Conservation (phyloP, 2,329 filamentous ascomycete genomes). For the Apiospora aurea region DNA sequence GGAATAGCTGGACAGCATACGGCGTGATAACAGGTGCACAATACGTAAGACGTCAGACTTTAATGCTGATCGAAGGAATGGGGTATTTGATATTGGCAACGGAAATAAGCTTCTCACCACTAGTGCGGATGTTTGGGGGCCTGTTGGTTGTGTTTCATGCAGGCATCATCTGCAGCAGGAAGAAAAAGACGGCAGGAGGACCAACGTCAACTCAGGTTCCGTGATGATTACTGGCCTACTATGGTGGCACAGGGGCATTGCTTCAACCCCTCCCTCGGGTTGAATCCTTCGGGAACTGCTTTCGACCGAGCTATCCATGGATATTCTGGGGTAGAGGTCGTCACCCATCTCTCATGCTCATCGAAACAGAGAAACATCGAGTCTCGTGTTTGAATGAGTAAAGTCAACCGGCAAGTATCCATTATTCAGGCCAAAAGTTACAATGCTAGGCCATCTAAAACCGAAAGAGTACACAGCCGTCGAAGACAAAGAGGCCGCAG, state of each 20-base stretch:
- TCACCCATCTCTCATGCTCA: not conserved
- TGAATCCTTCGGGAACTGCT: not conserved
- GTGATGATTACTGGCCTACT: not conserved
- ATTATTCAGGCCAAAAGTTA: not conserved
- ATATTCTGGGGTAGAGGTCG: not conserved
- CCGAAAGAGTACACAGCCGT: not conserved
- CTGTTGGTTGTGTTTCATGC: not conserved
- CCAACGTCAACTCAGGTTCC: not conserved
- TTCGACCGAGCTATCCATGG: not conserved
- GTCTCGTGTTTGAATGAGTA: not conserved
- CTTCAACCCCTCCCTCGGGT: not conserved
- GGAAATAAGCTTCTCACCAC: not conserved
- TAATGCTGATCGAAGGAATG: not conserved
- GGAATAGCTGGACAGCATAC: not conserved
- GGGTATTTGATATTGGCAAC: not conserved
- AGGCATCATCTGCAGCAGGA: not conserved
- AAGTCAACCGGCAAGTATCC: too few relatives aligned
- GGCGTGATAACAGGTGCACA: not conserved
- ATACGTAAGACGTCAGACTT: not conserved
- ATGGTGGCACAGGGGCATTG: not conserved
- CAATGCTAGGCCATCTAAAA: not conserved
- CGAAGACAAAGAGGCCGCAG: not conserved
- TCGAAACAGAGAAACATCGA: too few relatives aligned
- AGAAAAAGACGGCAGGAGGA: not conserved
- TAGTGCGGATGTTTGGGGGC: not conserved